Evolutionary conservation across 78 protist species (phyloP).

Genomic region (Dictyostelium purpureum): DNA sequence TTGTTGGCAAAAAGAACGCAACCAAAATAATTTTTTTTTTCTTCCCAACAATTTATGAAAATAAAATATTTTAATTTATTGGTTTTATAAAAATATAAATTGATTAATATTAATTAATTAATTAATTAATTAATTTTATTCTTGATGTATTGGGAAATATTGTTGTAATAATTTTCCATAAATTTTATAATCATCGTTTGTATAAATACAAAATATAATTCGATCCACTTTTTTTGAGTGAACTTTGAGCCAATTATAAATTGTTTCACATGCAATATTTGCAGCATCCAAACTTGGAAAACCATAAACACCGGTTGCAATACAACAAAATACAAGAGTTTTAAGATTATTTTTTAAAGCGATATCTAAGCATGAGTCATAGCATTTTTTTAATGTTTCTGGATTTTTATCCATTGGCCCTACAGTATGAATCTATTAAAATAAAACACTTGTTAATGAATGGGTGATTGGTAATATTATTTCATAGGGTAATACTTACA

Average conservation of each 20-base stretch:
- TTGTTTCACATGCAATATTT: conserved; percentile 32
- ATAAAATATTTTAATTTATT: too few relatives aligned
- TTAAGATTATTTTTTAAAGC: conserved; percentile 3
- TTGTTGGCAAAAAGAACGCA: too few relatives aligned
- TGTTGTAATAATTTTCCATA: conserved; percentile 37
- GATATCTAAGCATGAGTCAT: conserved; percentile 42
- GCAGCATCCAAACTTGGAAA: conserved; percentile 82
- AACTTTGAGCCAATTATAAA: conserved; percentile 73
- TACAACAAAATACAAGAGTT: conserved; percentile 85
- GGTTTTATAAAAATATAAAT: too few relatives aligned
- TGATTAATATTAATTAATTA: too few relatives aligned
- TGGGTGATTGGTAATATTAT: neutral
- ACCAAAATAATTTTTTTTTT: too few relatives aligned
- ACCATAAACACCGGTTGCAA: conserved; percentile 88
- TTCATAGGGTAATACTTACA: too few relatives aligned
- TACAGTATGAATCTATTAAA: conserved; percentile 91
- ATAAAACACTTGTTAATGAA: neutral
- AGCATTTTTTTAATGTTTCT: conserved; percentile 59
- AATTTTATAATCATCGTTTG: conserved; percentile 44
- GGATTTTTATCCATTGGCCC: conserved; percentile 85
- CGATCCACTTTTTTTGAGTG: conserved; percentile 18
- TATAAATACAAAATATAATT: conserved; percentile 75
- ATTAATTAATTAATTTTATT: neutral
- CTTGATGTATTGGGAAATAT: conserved; percentile 46
- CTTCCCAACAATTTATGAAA: neutral